Base-by-base conservation (phyloP, 495 filamentous ascomycete species). In the Aspergillus bertholletiae region DNA sequence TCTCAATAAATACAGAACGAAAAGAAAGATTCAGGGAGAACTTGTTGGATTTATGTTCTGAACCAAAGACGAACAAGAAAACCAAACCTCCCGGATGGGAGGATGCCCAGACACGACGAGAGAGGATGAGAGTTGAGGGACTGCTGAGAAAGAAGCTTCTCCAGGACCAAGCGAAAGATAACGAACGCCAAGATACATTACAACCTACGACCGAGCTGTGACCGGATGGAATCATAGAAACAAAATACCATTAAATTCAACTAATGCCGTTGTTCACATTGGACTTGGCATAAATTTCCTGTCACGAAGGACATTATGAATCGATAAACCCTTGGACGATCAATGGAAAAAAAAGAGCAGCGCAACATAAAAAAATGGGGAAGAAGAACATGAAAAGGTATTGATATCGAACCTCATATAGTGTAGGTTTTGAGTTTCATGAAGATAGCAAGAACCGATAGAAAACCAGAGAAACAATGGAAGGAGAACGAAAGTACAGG, bases 1-100 rank as follows among this genome's bases (percentile, higher is more conserved):
- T 96, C 66, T 70, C 59, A 24, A 82, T 88, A 56, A 97, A 96
- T 61, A 63, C 63, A 21, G 83, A 87, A 62, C 80, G 90, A 48
- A 89, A 85, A 27, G 74, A 78, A 15, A 76, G 88, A 27, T 88
- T 90, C 58, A 65, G 77, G 45, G 37, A 46, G 7, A 54, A 40
- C 18, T 43, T 72, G 28, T 24, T 72, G 20, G 49, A 62, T 9
- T 17, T 59, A 7, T 72, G 49, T 37, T 59, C 64, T 3, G 6
- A 49, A n/a, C 39, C 63, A 18, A 63, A 54, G 37, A 30, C 51
- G 18, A 69, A 66, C 54, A 53, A 53, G 24, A 63, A 62, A 47
- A 46, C 57, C 49, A 55, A 65, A 45, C 45, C 58, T 23, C 37
- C 59, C 27, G 68, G 58, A 0, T 85, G 83, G 85, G 84, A 87